Base-by-base conservation (phyloP, 2,329 filamentous ascomycete genomes). In the Gnomoniopsis smithogilvyi region DNA sequence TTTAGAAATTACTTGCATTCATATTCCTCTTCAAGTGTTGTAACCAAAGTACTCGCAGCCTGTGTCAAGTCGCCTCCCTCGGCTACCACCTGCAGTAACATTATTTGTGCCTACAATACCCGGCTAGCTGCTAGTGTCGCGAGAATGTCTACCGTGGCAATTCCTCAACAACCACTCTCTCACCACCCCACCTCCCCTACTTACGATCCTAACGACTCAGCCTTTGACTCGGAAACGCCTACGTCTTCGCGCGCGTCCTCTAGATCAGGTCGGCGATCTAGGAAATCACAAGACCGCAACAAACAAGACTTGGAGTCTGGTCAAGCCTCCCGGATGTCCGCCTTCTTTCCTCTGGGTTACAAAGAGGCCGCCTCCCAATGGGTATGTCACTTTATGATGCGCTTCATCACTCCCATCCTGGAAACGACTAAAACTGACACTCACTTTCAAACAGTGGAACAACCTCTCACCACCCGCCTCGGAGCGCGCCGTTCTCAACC, bases 291-390 rank as follows among this genome's bases (percentile, higher is more conserved):
- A 49, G 45, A 56, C 34, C 22, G 48, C 43, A 52, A 59, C 38
- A 26, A 34, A n/a, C n/a, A n/a, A 33, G 19, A 45, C 2, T 19
- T 24, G 36, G 45, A 62, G 51, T 45, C 41, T 45, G 50, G 46
- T 24, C 26, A 43, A 41, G 14, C 50, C 43, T 58, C 60, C 52
- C 46, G 54, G 49, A 67, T 92, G 91, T 70, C 73, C 41, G 68
- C 69, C 1, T 87, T 83, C 73, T 98, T 99, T 65, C 93, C 95
- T 2, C 76, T 98, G 22, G 88, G 92, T 52, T 96, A 96, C 76
- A 95, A 93, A 69, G 92, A 96, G 60, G 94, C 91, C 17, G 91
- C 92, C 63, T 88, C 84, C 66, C 94, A 98, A 81, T 98, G 95
- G 92, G 90, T 91, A 75, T 64, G 87, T 80, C 54, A 12, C 33